phyloP scores from a whole-genome alignment of 108 stramenopile species.

The Asterionellopsis glacialis region DNA sequence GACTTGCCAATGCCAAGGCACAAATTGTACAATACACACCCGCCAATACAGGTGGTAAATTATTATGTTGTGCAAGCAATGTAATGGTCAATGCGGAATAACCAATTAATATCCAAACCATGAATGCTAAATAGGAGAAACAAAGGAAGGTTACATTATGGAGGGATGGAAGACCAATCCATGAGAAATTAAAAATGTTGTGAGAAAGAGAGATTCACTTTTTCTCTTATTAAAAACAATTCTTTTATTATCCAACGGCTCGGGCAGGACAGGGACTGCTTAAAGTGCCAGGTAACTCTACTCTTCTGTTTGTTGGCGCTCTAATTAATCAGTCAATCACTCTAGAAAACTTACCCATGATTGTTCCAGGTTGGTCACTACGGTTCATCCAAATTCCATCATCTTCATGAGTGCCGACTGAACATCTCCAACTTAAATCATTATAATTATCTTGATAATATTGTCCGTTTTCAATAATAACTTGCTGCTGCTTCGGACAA shows the following conservation, averaged over 20 bases:
- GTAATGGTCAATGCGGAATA: constrained; percentile 78
- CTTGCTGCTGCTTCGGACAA: background rate
- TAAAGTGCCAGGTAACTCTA: no score
- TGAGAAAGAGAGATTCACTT: no score
- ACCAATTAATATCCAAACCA: constrained; percentile 78
- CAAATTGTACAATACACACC: constrained; percentile 66
- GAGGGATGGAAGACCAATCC: no score
- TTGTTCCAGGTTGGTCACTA: constrained; percentile 80
- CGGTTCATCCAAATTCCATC: constrained; percentile 88
- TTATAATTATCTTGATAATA: constrained; percentile 63
- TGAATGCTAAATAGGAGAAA: no score
- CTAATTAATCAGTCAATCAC: no score
- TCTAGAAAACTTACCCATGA: constrained; percentile 54
- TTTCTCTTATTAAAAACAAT: no score
- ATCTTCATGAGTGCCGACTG: constrained; percentile 46
- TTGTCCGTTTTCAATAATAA: background rate
- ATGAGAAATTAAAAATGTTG: no score
- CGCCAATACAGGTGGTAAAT: constrained; percentile 49
- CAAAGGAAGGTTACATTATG: no score
- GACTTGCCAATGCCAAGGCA: constrained; percentile 78
- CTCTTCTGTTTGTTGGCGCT: no score
- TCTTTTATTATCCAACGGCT: no score
- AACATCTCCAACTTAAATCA: constrained; percentile 47
- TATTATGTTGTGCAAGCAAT: constrained; percentile 59
- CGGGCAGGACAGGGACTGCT: no score